phyloP scores from a whole-genome alignment of 2,329 filamentous ascomycete genomes.

The Ophiocordyceps camponoti-rufipedis region DNA sequence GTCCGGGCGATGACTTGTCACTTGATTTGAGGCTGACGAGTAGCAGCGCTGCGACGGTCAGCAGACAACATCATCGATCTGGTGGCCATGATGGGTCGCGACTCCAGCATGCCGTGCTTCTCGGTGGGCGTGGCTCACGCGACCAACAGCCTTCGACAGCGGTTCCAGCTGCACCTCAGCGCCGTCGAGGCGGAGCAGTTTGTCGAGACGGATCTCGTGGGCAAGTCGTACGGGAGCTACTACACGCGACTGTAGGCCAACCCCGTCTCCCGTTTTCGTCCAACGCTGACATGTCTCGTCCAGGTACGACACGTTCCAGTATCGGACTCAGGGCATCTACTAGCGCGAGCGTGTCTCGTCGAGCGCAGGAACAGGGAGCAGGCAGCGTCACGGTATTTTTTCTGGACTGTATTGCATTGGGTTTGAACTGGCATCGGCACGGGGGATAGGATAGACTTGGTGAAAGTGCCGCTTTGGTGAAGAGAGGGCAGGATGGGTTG shows the following conservation, averaged over 20 bases:
- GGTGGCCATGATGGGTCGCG: conserved; percentile 67
- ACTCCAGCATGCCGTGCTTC: conserved; percentile 75
- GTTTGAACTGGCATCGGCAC: not conserved
- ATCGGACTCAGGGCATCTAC: conserved; percentile 76
- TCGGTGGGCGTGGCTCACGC: conserved; percentile 54
- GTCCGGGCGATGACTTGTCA: conserved; percentile 5
- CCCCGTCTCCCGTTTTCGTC: not conserved
- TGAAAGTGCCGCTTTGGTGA: not conserved
- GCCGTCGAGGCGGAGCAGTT: conserved; percentile 66
- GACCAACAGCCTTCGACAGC: conserved; percentile 48
- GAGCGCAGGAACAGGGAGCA: no score
- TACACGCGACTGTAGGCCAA: conserved; percentile 60
- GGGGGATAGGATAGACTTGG: not conserved
- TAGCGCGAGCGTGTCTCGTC: conserved; percentile 17
- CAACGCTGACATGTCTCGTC: not conserved
- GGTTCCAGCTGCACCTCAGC: conserved; percentile 69
- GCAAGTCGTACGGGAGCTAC: conserved; percentile 70
- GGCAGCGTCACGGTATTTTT: not conserved
- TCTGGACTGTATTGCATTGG: not conserved
- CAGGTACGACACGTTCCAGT: conserved; percentile 75
- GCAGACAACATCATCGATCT: conserved; percentile 69
- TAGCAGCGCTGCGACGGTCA: conserved; percentile 49
- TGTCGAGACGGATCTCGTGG: conserved; percentile 63
- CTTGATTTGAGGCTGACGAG: not conserved
- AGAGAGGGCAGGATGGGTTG: not conserved